Conservation (phyloP, 2,329 filamentous ascomycete genomes). For the Parastagonospora nodorum region DNA sequence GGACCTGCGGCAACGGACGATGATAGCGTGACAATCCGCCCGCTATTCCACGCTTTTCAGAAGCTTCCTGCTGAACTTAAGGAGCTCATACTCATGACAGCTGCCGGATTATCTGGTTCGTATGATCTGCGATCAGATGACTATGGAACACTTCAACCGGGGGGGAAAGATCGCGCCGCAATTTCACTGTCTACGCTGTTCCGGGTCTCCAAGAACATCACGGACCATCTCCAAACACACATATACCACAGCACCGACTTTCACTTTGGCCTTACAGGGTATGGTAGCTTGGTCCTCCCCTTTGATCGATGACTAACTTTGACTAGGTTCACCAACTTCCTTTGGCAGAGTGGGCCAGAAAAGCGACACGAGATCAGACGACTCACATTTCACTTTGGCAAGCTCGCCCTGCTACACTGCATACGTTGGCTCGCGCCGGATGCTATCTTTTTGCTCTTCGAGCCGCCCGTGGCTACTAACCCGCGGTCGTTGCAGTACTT, state of each 20-base stretch:
- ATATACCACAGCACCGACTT: constrained; percentile 35
- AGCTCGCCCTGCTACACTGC: constrained; percentile 30
- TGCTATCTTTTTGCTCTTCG: constrained; percentile 30
- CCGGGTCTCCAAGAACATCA: constrained; percentile 23
- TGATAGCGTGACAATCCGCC: constrained; percentile 30
- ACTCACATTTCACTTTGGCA: constrained; percentile 28
- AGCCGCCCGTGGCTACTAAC: constrained; percentile 24
- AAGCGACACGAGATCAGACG: constrained; percentile 27
- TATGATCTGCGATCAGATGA: constrained; percentile 15
- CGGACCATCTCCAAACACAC: constrained; percentile 22
- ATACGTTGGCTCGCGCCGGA: constrained; percentile 40
- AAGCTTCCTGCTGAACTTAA: constrained; percentile 35
- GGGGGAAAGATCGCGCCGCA: not conserved
- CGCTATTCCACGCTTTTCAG: constrained; percentile 33
- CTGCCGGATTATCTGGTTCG: constrained; percentile 19
- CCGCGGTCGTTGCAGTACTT: constrained; percentile 29
- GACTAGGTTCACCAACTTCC: constrained; percentile 20
- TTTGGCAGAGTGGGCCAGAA: constrained; percentile 26
- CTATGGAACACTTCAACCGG: not conserved
- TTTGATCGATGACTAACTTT: not conserved
- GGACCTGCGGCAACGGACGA: constrained; percentile 8
- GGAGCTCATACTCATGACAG: constrained; percentile 30
- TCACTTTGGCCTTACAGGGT: constrained; percentile 26
- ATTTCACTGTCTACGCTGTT: constrained; percentile 23
- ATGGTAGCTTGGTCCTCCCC: not conserved